phyloP scores from a whole-genome alignment of 2,329 filamentous ascomycete genomes.

The Colletotrichum salicis region DNA sequence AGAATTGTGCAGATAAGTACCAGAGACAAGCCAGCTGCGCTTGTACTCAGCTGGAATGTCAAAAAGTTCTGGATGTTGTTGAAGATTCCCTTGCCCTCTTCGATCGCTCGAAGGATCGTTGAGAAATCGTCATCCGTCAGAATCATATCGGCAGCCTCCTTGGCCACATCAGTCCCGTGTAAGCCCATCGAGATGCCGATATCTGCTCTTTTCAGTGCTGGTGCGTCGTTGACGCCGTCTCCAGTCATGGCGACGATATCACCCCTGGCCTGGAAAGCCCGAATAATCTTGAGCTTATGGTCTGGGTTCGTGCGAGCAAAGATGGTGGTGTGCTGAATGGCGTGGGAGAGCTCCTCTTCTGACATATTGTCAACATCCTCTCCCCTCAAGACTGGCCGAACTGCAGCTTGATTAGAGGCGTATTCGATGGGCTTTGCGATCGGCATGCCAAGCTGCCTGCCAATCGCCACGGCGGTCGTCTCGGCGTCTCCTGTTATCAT shows the following conservation, averaged over 20 bases:
- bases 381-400: slow-evolving; percentile 82
- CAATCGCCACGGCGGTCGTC: slow-evolving; percentile 93
- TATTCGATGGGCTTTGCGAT: slow-evolving; percentile 68
- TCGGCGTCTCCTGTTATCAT: slow-evolving; percentile 99
- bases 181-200: slow-evolving; percentile 98
- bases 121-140: slow-evolving; percentile 90
- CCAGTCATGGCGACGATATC: slow-evolving; percentile 99
- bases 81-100: slow-evolving; percentile 99
- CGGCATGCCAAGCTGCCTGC: slow-evolving; percentile 93
- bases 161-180: slow-evolving; percentile 95
- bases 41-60: slow-evolving; percentile 97
- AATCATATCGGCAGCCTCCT: slow-evolving; percentile 95
- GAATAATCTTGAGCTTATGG: slow-evolving; percentile 97
- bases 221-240: slow-evolving; percentile 97
- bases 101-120: slow-evolving; percentile 92
- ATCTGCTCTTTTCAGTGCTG: slow-evolving; percentile 94
- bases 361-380: slow-evolving; percentile 95
- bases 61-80: slow-evolving; percentile 99
- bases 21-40: slow-evolving; percentile 89
- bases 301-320: slow-evolving; percentile 97
- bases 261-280: slow-evolving; percentile 88
- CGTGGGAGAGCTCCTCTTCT: slow-evolving; percentile 82
- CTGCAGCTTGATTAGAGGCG: slow-evolving; percentile 64
- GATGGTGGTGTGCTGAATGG: slow-evolving; percentile 89
- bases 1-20: slow-evolving; percentile 93